These are phyloP conservation scores for Aspergillus neoniger DNA, from an alignment of 2,329 filamentous ascomycete genomes.

Conservation along the genomic window DNA sequence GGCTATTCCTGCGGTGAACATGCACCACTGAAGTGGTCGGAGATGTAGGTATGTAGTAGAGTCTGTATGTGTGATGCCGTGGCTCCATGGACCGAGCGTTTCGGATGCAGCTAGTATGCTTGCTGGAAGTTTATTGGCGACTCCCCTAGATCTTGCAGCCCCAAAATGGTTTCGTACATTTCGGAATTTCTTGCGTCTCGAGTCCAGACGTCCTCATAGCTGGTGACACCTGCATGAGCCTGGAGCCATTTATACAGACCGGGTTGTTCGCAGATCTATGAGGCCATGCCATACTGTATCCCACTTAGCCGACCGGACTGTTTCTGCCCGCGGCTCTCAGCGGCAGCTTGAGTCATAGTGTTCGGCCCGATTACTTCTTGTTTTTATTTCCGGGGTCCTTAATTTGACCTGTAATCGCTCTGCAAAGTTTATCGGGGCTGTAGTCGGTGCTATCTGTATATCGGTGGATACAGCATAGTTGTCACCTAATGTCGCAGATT, in stretches of 20 bases:
- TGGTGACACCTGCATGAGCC: constrained; percentile 17
- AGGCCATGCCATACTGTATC: constrained; percentile 13
- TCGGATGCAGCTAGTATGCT: constrained; percentile 13
- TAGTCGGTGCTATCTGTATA: neutral
- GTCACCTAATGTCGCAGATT: neutral
- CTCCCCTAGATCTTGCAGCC: constrained; percentile 7
- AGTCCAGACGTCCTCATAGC: constrained; percentile 8
- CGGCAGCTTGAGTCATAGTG: neutral
- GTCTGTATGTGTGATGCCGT: constrained; percentile 33
- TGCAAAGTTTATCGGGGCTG: neutral
- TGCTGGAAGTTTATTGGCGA: constrained; percentile 10
- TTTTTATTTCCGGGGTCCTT: constrained; percentile 5
- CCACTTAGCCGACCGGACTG: constrained; percentile 3
- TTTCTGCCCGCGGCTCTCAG: neutral
- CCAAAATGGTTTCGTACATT: constrained; percentile 6
- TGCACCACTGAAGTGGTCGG: constrained; percentile 16
- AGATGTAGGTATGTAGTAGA: constrained; percentile 22
- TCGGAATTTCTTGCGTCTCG: constrained; percentile 12
- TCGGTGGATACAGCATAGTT: neutral
- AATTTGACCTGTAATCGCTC: neutral
- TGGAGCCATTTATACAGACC: constrained; percentile 12
- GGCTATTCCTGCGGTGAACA: constrained; percentile 20
- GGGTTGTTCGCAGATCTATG: constrained; percentile 8
- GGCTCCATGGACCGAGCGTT: constrained; percentile 32
- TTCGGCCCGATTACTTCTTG: neutral